Percentiles rank a stretch among this genome's conserved stretches.
Conservation (phyloP, 345 rosid genomes). For the Nephelium lappaceum region DNA sequence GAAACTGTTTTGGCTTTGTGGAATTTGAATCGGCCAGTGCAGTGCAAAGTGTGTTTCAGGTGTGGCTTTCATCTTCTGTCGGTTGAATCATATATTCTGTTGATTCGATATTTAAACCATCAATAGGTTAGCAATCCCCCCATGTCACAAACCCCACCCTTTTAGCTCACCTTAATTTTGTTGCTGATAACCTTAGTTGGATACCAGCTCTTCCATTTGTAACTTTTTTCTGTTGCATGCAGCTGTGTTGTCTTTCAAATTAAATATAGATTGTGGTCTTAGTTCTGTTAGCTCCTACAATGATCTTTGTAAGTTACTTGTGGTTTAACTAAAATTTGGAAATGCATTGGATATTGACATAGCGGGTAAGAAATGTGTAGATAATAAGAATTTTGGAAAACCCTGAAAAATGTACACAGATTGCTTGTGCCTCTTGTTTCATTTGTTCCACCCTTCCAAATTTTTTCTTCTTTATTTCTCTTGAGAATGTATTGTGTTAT, state of each 20-base stretch:
- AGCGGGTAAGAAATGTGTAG: not conserved
- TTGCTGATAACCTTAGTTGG: not conserved
- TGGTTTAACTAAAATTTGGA: not conserved
- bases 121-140: not conserved
- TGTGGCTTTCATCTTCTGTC: constrained; percentile 13
- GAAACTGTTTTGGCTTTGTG: constrained; percentile 81
- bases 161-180: not conserved
- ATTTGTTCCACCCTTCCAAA: not conserved
- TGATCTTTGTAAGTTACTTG: not conserved
- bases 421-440: too few relatives aligned
- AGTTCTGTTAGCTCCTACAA: not conserved
- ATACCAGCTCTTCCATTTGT: not conserved
- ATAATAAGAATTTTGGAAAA: not conserved
- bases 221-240: not conserved
- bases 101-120: not conserved
- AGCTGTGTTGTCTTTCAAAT: not conserved
- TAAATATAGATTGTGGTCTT: not conserved
- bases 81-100: not conserved
- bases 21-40: constrained; percentile 72
- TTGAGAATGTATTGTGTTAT: not conserved
- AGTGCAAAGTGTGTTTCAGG: constrained; percentile 67
- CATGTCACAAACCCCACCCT: not conserved
- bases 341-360: not conserved
- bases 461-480: not conserved
- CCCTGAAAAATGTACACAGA: not conserved